Evolutionary conservation across 164 flowering plant species (phyloP), one percentile per base, ranked within the genome.

Genomic region (Nymphaea thermarum): DNA sequence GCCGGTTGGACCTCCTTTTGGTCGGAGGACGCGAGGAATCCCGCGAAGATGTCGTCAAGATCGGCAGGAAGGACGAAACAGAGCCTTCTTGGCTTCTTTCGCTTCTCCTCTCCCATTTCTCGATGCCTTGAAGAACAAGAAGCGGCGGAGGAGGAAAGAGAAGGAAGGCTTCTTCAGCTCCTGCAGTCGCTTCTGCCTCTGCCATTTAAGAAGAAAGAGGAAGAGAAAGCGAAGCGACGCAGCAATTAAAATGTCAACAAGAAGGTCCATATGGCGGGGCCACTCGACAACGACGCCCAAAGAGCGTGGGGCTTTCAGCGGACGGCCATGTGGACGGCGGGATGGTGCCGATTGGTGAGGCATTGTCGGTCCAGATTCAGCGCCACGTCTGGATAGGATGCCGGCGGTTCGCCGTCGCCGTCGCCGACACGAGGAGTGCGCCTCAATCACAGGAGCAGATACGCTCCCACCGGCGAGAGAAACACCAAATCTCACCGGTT

Each of bases 41-140:
- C 64, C 5, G 64, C 42, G 8, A 61, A 61, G 3, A 74, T 44
- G 3, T 81, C 87, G 43, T 82, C 80, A 42, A 53, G 43, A 7
- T 86, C 83, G 2, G 81, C 74, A 1, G 96, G 91, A 42, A 85
- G 71, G 53, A 86, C 66, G 74, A 82, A 72, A 69, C 93, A 86
- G 57, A 89, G 77, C 43, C 78, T 82, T 53, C 17, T 6, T 61
- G 64, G 64, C 42, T 61, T n/a, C 64, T 61, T n/a, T n/a, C 6
- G 8, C 64, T n/a, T n/a, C 64, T n/a, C 64, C 5, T 61, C 64
- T 11, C 11, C 42, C 64, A 61, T 61, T 36, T 61, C 64, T 61
- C 16, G 60, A 55, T 55, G 60, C 60, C 60, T 16, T 16, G 16
- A 55, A 55, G 16, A 55, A 55, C 1, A 55, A 55, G 16, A 55